Evolutionary conservation across 202 grass and related monocot genomes (phyloP).

Genomic region (Digitaria exilis): DNA sequence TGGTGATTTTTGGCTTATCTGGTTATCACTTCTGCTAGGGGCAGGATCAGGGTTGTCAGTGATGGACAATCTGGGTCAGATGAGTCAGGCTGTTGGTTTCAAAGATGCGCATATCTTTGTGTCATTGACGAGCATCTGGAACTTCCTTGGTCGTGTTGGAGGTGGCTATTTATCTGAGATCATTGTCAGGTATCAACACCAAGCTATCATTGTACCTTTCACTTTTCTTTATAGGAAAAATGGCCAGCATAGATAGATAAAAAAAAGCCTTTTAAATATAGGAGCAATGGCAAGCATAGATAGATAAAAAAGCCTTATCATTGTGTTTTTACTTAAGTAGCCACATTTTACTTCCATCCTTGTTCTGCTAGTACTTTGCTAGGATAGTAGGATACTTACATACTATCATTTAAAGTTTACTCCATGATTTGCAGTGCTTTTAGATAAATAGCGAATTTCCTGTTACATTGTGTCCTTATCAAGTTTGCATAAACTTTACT

Average conservation of each 20-base stretch:
- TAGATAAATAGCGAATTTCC: not conserved
- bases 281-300: no score
- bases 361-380: not conserved
- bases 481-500: not conserved
- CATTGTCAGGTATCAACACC: slow-evolving; percentile 68
- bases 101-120: slow-evolving; percentile 68
- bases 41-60: slow-evolving; percentile 79
- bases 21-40: slow-evolving; percentile 78
- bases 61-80: slow-evolving; percentile 93
- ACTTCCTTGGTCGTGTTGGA: slow-evolving; percentile 83
- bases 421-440: not conserved
- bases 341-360: not conserved
- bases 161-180: slow-evolving; percentile 92
- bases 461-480: not conserved
- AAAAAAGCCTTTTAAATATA: no score
- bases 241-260: not conserved
- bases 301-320: no score
- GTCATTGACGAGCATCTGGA: slow-evolving; percentile 91
- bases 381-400: not conserved
- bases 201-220: not conserved
- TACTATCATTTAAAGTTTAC: not conserved
- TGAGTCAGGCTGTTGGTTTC: slow-evolving; percentile 76
- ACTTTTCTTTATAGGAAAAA: not conserved
- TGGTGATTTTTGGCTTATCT: slow-evolving; percentile 92
- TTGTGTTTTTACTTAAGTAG: not conserved